Percentiles rank a stretch among this genome's conserved stretches.
Conservation (phyloP, 306 rosid genomes). For the Ochetophila trinervis region DNA sequence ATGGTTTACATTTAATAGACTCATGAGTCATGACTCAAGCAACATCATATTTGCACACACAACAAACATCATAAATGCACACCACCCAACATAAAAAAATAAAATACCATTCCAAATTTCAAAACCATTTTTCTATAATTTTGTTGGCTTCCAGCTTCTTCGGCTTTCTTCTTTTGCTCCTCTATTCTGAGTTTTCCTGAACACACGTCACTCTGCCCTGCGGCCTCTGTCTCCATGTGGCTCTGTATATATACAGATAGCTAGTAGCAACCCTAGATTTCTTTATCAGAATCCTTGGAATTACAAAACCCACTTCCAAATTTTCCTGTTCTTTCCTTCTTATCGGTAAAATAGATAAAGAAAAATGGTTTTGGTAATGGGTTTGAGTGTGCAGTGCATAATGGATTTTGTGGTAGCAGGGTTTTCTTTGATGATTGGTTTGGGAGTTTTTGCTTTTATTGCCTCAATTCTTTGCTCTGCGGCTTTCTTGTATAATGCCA, state of each 20-base stretch:
- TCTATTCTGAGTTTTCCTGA: not conserved
- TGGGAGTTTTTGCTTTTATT: slow-evolving; percentile 51
- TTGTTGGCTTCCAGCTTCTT: no score
- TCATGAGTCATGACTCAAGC: no score
- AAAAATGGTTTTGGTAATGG: slow-evolving; percentile 26
- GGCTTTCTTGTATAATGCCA: slow-evolving; percentile 63
- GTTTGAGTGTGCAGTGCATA: slow-evolving; percentile 49
- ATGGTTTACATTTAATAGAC: no score
- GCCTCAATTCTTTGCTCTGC: slow-evolving; percentile 65
- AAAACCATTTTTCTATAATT: no score
- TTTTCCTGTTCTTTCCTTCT: not conserved
- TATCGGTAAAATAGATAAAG: not conserved
- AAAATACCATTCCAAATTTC: no score
- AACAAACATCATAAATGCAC: no score
- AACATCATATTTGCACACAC: no score
- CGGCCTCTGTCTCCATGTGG: no score
- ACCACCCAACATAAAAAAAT: no score
- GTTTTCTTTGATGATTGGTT: slow-evolving; percentile 54
- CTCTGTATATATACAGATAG: not conserved
- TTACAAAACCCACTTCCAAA: not conserved
- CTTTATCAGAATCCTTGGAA: not conserved
- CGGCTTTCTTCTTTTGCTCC: not conserved
- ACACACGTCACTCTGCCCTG: not conserved
- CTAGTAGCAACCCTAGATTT: not conserved
- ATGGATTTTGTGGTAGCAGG: slow-evolving; percentile 73